These are phyloP conservation scores for Elongisporangium anandrum DNA, from an alignment of 352 stramenopile species.

Conservation along the genomic window DNA sequence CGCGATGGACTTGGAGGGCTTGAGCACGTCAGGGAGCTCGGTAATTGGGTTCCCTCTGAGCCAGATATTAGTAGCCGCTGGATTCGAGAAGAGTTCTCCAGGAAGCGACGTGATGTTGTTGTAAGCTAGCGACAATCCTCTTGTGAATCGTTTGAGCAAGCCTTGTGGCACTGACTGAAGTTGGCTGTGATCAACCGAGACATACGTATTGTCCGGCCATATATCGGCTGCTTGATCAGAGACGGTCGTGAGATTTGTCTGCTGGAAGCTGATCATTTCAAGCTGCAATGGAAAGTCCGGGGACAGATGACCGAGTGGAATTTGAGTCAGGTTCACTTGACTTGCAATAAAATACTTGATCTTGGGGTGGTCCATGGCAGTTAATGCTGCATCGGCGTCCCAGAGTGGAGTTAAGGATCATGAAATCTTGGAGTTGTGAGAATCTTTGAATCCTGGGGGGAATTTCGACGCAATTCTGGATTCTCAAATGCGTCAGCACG, in stretches of 20 bases:
- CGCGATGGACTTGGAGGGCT: too few species aligned
- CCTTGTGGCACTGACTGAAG: too few species aligned
- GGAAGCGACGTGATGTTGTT: too few species aligned
- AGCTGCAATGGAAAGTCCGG: conserved; percentile 22
- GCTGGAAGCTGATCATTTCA: conserved; percentile 28
- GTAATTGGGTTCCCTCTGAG: too few species aligned
- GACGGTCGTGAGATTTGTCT: conserved; percentile 28
- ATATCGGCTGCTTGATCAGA: conserved; percentile 24
- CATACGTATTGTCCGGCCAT: conserved; percentile 10
- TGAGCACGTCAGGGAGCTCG: too few species aligned
- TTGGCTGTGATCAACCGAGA: too few species aligned
- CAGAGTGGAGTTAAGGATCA: conserved; percentile 39
- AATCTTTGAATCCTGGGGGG: conserved; percentile 19
- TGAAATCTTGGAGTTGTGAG: conserved; percentile 16
- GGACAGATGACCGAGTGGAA: conserved; percentile 29
- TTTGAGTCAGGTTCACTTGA: conserved; percentile 23
- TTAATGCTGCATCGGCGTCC: conserved; percentile 16
- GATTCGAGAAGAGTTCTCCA: too few species aligned
- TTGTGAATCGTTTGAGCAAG: too few species aligned
- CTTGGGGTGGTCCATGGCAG: conserved; percentile 11
- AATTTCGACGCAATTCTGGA: conserved; percentile 34
- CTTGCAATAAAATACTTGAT: conserved; percentile 24
- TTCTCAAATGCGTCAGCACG: conserved; percentile 18
- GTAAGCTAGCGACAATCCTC: too few species aligned
- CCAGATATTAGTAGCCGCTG: too few species aligned